These are phyloP conservation scores for Neonectria punicea DNA, from an alignment of 2,329 filamentous ascomycete species.

Conservation along the genomic window DNA sequence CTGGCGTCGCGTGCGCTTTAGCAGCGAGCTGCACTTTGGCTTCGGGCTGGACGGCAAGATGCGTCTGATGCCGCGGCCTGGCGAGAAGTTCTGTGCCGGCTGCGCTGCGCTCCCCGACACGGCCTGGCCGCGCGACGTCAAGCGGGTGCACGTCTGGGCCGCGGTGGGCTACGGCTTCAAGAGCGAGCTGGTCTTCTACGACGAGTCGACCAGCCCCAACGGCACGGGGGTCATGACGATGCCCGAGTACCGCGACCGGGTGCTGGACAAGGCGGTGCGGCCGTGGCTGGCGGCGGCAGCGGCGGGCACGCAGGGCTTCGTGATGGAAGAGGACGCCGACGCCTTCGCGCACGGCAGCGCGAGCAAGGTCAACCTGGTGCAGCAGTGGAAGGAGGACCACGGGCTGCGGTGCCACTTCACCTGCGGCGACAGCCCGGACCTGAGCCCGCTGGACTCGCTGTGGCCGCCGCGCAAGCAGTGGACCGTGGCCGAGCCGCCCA, in stretches of 20 bases:
- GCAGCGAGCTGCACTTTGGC: conserved; percentile 51
- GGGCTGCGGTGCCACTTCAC: conserved; percentile 47
- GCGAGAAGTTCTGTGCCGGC: conserved; percentile 47
- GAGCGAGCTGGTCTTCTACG: conserved; percentile 52
- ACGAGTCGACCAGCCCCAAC: conserved; percentile 49
- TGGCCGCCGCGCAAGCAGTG: conserved; percentile 51
- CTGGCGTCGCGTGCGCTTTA: conserved; percentile 50
- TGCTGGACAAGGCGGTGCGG: conserved; percentile 49
- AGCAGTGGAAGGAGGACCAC: conserved; percentile 50
- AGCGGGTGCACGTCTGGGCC: conserved; percentile 49
- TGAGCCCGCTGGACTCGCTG: conserved; percentile 49
- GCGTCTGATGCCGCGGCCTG: conserved; percentile 47
- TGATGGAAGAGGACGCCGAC: conserved; percentile 51
- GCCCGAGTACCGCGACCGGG: conserved; percentile 48
- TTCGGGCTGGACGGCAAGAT: conserved; percentile 52
- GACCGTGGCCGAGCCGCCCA: conserved; percentile 37
- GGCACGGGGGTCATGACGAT: conserved; percentile 46
- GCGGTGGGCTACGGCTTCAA: conserved; percentile 51
- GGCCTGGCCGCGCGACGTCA: conserved; percentile 48
- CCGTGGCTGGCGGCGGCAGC: conserved; percentile 43
- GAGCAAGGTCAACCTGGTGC: conserved; percentile 50
- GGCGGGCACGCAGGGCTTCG: conserved; percentile 38
- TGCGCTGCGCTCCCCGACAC: conserved; percentile 41
- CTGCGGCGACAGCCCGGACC: conserved; percentile 51
- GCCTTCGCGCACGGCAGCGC: conserved; percentile 49